A percentile compares a stretch with the other conserved stretches of the same genome.
Conservation (phyloP, 2,329 filamentous ascomycete genomes). For the Huntiella bhutanensis region DNA sequence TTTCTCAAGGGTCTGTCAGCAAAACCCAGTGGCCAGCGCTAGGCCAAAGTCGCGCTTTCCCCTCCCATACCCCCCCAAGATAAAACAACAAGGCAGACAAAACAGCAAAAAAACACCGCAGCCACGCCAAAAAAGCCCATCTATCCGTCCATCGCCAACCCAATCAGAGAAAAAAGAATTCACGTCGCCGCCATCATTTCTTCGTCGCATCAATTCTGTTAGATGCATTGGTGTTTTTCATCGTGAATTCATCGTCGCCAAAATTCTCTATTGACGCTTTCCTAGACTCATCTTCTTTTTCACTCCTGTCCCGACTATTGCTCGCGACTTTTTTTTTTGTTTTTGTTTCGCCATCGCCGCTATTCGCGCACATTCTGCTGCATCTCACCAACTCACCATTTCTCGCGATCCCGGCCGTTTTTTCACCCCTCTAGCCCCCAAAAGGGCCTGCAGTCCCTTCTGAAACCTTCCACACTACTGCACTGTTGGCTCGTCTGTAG, state of each 20-base stretch:
- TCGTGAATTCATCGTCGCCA: constrained; percentile 1
- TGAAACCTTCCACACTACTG: constrained; percentile 12
- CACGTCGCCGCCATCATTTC: too few relatives aligned
- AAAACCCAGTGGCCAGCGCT: background rate
- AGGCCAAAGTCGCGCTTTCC: background rate
- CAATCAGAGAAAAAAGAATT: background rate
- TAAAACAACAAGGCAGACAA: background rate
- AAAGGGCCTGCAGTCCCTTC: constrained; percentile 15
- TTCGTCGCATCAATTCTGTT: background rate
- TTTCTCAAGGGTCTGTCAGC: background rate
- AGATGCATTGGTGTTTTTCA: background rate
- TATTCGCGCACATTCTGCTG: too few relatives aligned
- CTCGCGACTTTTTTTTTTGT: constrained; percentile 27
- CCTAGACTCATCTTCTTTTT: background rate
- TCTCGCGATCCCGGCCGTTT: constrained; percentile 6
- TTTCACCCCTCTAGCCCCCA: constrained; percentile 8
- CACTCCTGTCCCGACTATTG: constrained; percentile 26
- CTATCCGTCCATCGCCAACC: constrained; percentile 2
- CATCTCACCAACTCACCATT: too few relatives aligned
- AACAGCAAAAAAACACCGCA: constrained; percentile 1
- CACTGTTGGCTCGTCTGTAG: too few relatives aligned
- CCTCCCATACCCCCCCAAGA: background rate
- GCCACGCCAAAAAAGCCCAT: background rate
- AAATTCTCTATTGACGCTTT: constrained; percentile 10
- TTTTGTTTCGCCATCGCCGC: too few relatives aligned